Base-by-base conservation (phyloP, 2,329 filamentous ascomycete species). In the Penicillium vulpinum region DNA sequence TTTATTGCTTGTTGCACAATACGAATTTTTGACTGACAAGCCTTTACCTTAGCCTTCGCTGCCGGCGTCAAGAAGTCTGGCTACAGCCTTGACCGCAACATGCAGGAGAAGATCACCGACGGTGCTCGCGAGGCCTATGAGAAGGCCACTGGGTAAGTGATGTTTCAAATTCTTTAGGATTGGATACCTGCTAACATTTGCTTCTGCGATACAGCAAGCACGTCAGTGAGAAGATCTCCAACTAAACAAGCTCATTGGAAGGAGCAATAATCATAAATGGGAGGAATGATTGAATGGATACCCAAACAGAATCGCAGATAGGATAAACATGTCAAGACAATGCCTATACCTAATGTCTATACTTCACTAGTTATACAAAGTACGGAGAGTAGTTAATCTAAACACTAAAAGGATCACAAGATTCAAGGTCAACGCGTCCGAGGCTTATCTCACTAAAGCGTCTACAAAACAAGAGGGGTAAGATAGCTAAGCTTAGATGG, bases 41-140 rank as follows among this genome's bases (percentile, higher is more conserved):
- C 3, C 21, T 18, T 26, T 40, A 4, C 6, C 4, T 24, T 16
- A 54, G 51, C 41, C 26, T 54, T 54, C 26, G 51, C 33, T 5
- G 33, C 33, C 11, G 51, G 51, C 16, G 43, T 33, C 10, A 48
- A 46, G 40, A 48, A 54, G 51, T 33, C 51, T 38, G 51, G 51
- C 16, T 54, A 40, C 51, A 54, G 40, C 26, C 1, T 54, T 21
- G 51, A 54, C 43, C 43, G 51, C 22, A 38, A 4, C 15, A 21
- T n/a, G 5, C 51, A 54, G 43, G 51, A 54, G 43, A 54, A 54
- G 43, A 48, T 54, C n/a, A 54, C 51, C 21, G 51, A 54, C 13
- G 51, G 40, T 54, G 51, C 22, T 10, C 51, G 51, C n/a, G 11
- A 21, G 11, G 51, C 43, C 26, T 54, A 21, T 18, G 51, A 54